Percentiles rank a stretch among this genome's conserved stretches.
phyloP scores from a whole-genome alignment of 805 yeast genomes.

The Kurtzmaniella cleridarum region DNA sequence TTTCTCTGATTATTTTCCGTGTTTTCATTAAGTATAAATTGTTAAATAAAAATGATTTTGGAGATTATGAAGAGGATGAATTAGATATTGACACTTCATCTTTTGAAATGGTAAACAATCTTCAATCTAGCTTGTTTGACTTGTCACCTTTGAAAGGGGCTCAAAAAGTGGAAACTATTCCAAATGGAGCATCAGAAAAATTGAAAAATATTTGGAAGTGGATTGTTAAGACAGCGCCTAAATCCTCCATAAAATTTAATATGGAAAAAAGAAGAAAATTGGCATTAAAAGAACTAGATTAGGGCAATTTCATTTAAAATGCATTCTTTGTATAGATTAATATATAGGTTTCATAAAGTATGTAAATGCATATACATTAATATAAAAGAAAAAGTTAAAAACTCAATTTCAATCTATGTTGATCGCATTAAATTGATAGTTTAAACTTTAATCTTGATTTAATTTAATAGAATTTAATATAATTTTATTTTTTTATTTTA shows the following conservation, averaged over 20 bases:
- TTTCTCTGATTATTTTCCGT: conserved; percentile 16
- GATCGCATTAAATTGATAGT: no score
- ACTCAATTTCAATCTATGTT: no score
- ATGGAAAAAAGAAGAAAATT: conserved; percentile 38
- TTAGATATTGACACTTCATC: conserved; percentile 16
- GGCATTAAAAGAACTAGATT: conserved; percentile 37
- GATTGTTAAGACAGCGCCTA: conserved; percentile 7
- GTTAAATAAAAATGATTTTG: conserved; percentile 18
- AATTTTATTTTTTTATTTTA: no score
- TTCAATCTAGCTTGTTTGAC: conserved; percentile 33
- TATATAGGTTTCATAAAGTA: no score
- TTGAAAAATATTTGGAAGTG: conserved; percentile 19
- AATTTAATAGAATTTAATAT: no score
- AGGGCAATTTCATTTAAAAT: conserved; percentile 1
- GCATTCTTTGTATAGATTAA: neutral
- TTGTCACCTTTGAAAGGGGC: conserved; percentile 39
- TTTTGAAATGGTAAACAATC: conserved; percentile 25
- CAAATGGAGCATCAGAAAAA: conserved; percentile 18
- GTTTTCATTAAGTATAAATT: conserved; percentile 14
- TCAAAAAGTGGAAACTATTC: conserved; percentile 23
- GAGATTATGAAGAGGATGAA: conserved; percentile 14
- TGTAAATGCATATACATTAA: no score
- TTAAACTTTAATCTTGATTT: no score
- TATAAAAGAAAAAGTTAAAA: no score
- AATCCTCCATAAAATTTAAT: conserved; percentile 15